Evolutionary conservation across 805 yeast species (phyloP).

Genomic region (Wickerhamomyces bovis): DNA sequence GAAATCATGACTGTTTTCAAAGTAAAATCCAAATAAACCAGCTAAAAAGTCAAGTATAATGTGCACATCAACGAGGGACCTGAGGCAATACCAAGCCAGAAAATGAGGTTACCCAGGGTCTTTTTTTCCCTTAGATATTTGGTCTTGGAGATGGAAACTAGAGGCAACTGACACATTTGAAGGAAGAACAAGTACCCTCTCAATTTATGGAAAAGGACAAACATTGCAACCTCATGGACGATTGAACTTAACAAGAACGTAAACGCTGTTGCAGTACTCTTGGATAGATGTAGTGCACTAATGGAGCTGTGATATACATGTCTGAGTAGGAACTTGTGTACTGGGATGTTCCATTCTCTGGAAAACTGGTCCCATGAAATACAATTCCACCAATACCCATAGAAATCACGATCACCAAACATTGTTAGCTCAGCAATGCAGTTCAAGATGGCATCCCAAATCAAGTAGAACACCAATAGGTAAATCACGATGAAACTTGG

Average conservation of each 20-base stretch:
- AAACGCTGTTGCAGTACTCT: constrained; percentile 61
- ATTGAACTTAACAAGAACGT: constrained; percentile 77
- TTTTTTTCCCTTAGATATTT: constrained; percentile 48
- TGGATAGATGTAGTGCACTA: constrained; percentile 63
- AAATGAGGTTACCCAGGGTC: constrained; percentile 70
- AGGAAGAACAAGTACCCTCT: constrained; percentile 75
- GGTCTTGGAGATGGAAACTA: constrained; percentile 58
- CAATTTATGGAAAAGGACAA: constrained; percentile 68
- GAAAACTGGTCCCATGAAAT: constrained; percentile 91
- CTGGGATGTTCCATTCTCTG: constrained; percentile 92
- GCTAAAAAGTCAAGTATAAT: constrained; percentile 67
- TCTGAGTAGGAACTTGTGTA: constrained; percentile 79
- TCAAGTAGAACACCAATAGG: constrained; percentile 73
- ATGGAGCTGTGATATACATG: constrained; percentile 93
- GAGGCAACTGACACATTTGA: constrained; percentile 86
- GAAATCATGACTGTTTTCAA: no score
- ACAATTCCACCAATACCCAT: constrained; percentile 98
- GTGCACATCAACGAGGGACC: constrained; percentile 90
- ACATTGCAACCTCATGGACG: constrained; percentile 92
- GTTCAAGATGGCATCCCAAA: constrained; percentile 93
- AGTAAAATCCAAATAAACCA: no score
- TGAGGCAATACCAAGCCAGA: constrained; percentile 87
- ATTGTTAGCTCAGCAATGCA: constrained; percentile 82
- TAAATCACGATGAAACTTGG: constrained; percentile 78
- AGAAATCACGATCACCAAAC: constrained; percentile 88